These are phyloP conservation scores for Trichoderma harzianum DNA, from an alignment of 2,329 filamentous ascomycete genomes.

Conservation along the genomic window DNA sequence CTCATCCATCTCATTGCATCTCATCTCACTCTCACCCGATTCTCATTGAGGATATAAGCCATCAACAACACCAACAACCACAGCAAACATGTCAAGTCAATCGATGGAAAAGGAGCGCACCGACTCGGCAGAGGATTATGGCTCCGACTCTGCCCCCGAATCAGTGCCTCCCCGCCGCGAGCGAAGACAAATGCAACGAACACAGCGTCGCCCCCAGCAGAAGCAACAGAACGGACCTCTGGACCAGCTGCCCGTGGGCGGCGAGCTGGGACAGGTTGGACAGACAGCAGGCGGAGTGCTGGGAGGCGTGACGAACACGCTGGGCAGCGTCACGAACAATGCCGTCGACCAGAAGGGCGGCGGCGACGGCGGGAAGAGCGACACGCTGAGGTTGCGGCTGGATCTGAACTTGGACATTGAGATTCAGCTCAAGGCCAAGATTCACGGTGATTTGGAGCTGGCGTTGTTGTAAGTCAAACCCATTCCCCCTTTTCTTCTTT, in stretches of 20 bases:
- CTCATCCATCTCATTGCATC: background rate
- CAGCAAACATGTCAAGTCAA: constrained; percentile 9
- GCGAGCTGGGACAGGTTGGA: constrained; percentile 33
- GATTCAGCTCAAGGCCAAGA: constrained; percentile 80
- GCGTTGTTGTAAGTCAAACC: constrained; percentile 56
- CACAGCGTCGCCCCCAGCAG: background rate
- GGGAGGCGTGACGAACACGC: constrained; percentile 39
- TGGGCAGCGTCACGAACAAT: constrained; percentile 40
- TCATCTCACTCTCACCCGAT: background rate
- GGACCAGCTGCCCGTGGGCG: constrained; percentile 38
- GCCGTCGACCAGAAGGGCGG: constrained; percentile 33
- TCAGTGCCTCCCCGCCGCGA: constrained; percentile 6
- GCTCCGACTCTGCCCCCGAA: constrained; percentile 16
- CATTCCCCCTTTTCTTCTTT: background rate
- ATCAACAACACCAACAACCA: background rate
- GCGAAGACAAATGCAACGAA: background rate
- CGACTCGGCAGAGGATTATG: constrained; percentile 7
- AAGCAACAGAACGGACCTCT: constrained; percentile 13
- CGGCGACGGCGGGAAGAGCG: constrained; percentile 46
- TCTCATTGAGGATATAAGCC: background rate
- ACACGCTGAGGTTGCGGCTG: constrained; percentile 60
- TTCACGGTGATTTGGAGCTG: constrained; percentile 78
- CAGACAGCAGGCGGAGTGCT: constrained; percentile 37
- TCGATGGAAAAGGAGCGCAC: constrained; percentile 13
- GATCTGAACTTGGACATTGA: constrained; percentile 82